Conservation (phyloP, 192 early-diverging fungal species). For the Coemansia sp. region DNA sequence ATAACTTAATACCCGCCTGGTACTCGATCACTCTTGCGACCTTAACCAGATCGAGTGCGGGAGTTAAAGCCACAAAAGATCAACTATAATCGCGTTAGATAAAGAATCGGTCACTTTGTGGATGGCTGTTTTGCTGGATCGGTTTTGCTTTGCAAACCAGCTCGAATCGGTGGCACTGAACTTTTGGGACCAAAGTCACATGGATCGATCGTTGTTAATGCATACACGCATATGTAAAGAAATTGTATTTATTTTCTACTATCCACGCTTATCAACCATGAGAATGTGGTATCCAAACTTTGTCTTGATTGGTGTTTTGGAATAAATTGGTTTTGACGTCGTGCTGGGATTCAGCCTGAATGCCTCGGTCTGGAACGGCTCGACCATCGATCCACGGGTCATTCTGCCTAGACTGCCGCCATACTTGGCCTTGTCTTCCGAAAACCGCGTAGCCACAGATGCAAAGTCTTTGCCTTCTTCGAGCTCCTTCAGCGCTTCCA, state of each 20-base stretch:
- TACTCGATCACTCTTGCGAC: too few relatives aligned
- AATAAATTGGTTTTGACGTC: constrained; percentile 64
- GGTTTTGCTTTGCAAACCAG: neutral
- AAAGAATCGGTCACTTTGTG: too few relatives aligned
- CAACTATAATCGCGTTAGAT: neutral
- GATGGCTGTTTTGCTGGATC: neutral
- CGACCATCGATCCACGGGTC: constrained; percentile 72
- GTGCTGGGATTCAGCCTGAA: constrained; percentile 72
- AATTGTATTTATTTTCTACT: neutral
- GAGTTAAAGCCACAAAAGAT: neutral
- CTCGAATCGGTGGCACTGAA: neutral
- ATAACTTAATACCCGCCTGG: too few relatives aligned
- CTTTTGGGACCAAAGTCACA: constrained; percentile 6
- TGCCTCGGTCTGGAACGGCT: constrained; percentile 77
- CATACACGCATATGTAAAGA: neutral
- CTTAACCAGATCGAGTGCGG: neutral
- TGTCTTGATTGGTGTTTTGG: constrained; percentile 72
- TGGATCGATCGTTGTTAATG: neutral
- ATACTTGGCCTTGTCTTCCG: constrained; percentile 81
- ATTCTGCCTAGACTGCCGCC: constrained; percentile 82
- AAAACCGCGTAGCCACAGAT: constrained; percentile 69
- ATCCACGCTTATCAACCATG: constrained; percentile 73
- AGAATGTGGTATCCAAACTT: constrained; percentile 82
- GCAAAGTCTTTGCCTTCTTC: constrained; percentile 62
- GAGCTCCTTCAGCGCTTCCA: constrained; percentile 69